Evolutionary conservation across 1,284 basidiomycete species (phyloP).

Genomic region (Anthracocystis walkeri): DNA sequence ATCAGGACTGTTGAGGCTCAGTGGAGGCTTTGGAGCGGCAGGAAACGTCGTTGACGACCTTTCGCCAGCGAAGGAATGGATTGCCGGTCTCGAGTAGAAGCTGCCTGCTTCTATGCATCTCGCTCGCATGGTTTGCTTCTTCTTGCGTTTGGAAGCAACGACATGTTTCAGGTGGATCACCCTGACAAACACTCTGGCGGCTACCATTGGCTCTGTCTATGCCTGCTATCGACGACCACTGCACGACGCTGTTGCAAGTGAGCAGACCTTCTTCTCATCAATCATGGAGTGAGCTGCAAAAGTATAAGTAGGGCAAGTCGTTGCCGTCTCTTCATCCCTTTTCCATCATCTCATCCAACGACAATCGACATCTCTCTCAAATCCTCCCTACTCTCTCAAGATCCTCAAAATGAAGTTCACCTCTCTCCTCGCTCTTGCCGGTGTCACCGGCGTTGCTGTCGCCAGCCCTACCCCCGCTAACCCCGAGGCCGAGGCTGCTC

Average conservation of each 20-base stretch:
- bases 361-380: neutral
- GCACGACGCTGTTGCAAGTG: too few relatives aligned
- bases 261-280: neutral
- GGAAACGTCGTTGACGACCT: neutral
- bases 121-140: neutral
- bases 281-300: neutral
- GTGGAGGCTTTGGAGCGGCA: neutral
- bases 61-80: neutral
- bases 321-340: neutral
- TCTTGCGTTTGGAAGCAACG: neutral
- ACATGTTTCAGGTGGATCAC: neutral
- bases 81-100: neutral
- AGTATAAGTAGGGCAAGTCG: neutral
- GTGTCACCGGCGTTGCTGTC: conserved; percentile 17
- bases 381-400: neutral
- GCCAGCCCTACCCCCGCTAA: conserved; percentile 16
- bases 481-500: neutral
- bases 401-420: conserved; percentile 25
- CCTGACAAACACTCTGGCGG: neutral
- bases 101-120: conserved; percentile 1
- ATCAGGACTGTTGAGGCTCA: neutral
- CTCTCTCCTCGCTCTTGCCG: conserved; percentile 18
- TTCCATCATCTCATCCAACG: neutral
- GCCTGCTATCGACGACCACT: neutral
- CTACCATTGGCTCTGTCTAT: neutral